Conservation (phyloP, 1,284 basidiomycete genomes). For the Takashimella tepidaria region DNA sequence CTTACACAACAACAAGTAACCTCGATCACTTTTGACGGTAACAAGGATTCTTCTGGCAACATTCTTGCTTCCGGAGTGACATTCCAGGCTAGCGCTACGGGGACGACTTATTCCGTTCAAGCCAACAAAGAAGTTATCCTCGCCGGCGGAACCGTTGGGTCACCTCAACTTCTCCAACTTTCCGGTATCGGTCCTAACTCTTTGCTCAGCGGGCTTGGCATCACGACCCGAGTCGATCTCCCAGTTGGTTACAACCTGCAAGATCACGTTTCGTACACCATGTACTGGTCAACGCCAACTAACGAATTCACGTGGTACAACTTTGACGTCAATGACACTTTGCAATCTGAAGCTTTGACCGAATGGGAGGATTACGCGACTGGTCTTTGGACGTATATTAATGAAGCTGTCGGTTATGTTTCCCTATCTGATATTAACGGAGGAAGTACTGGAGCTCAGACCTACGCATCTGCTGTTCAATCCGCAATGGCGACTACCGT, state of each 20-base stretch:
- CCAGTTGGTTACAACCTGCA: slow-evolving; percentile 73
- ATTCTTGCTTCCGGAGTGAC: slow-evolving; percentile 57
- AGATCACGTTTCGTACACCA: slow-evolving; percentile 57
- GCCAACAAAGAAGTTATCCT: slow-evolving; percentile 55
- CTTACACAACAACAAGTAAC: slow-evolving; percentile 58
- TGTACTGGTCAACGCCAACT: slow-evolving; percentile 35
- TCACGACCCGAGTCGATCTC: slow-evolving; percentile 52
- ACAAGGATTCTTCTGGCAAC: slow-evolving; percentile 45
- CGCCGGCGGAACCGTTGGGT: slow-evolving; percentile 59
- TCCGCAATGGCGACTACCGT: slow-evolving; percentile 63
- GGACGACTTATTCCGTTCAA: slow-evolving; percentile 47
- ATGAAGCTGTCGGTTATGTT: slow-evolving; percentile 45
- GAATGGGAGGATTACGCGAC: slow-evolving; percentile 30
- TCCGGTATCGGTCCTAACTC: slow-evolving; percentile 66
- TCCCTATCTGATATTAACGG: slow-evolving; percentile 29
- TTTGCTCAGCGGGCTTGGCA: slow-evolving; percentile 54
- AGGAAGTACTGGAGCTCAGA: slow-evolving; percentile 12
- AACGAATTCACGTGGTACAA: slow-evolving; percentile 38
- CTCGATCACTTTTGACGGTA: slow-evolving; percentile 58
- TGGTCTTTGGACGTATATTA: slow-evolving; percentile 47
- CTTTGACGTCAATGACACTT: slow-evolving; percentile 21
- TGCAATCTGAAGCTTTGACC: slow-evolving; percentile 23
- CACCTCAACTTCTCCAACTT: slow-evolving; percentile 61
- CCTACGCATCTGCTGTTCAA: slow-evolving; percentile 51
- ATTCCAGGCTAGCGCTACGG: slow-evolving; percentile 51